phyloP scores from a whole-genome alignment of 768 basidiomycete species.

The Lyophyllum shimeji region DNA sequence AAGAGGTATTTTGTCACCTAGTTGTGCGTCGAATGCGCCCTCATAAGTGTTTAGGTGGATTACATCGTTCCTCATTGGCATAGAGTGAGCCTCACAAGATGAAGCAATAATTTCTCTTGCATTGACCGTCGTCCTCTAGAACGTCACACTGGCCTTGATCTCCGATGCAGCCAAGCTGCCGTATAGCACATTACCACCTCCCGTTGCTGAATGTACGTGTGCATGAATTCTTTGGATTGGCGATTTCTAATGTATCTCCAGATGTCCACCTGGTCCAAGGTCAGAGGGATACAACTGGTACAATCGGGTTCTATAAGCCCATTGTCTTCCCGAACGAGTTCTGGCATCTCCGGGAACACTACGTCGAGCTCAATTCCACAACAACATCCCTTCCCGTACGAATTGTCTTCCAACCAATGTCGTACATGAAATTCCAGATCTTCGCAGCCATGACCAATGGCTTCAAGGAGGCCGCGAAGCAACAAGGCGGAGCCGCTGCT shows the following conservation, averaged over 20 bases:
- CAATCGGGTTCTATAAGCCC: conserved; percentile 77
- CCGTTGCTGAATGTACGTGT: conserved; percentile 62
- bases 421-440: conserved; percentile 84
- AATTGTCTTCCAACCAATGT: conserved; percentile 83
- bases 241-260: conserved; percentile 27
- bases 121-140: conserved; percentile 50
- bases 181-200: conserved; percentile 54
- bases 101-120: conserved; percentile 50
- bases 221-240: not conserved
- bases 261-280: conserved; percentile 65
- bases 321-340: conserved; percentile 94
- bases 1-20: conserved; percentile 45
- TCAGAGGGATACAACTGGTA: conserved; percentile 62
- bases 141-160: conserved; percentile 84
- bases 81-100: conserved; percentile 40
- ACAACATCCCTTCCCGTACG: conserved; percentile 77
- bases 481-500: conserved; percentile 58
- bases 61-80: conserved; percentile 86
- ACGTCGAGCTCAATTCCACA: conserved; percentile 83
- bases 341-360: conserved; percentile 85
- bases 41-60: conserved; percentile 36
- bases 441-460: conserved; percentile 83
- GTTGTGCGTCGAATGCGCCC: not conserved
- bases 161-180: conserved; percentile 64
- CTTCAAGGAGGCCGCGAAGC: conserved; percentile 83